Evolutionary conservation across 192 early-diverging fungal genomes (phyloP).

Genomic region (Backusella tuberculispora): DNA sequence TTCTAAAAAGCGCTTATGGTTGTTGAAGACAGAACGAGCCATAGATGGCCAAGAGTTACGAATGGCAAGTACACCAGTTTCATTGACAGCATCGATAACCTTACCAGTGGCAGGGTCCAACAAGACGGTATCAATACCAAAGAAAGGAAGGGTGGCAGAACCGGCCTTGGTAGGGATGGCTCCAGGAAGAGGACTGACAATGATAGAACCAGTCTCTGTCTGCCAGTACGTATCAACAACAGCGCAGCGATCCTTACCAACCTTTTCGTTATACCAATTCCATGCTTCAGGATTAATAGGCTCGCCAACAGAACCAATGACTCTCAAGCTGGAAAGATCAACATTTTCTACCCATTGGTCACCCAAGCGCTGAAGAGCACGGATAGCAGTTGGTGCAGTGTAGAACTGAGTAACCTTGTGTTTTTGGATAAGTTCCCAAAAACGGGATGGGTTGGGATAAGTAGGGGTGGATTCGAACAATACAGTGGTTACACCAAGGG

Average conservation of each 20-base stretch:
- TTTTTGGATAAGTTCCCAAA: conserved; percentile 84
- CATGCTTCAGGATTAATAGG: conserved; percentile 98
- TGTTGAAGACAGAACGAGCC: conserved; percentile 86
- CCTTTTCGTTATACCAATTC: conserved; percentile 94
- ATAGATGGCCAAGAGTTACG: conserved; percentile 88
- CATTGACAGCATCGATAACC: conserved; percentile 77
- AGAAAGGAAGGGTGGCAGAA: conserved; percentile 95
- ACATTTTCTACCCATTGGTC: conserved; percentile 75
- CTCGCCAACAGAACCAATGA: conserved; percentile 94
- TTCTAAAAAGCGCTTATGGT: conserved; percentile 90
- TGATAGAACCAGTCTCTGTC: conserved; percentile 94
- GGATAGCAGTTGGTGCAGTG: conserved; percentile 96
- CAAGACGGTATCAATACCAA: conserved; percentile 88
- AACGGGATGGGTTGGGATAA: conserved; percentile 83
- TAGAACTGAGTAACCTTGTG: conserved; percentile 97
- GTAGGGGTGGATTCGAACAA: conserved; percentile 96
- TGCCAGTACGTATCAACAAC: conserved; percentile 97
- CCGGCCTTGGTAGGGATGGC: conserved; percentile 90
- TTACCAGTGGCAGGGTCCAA: conserved; percentile 84
- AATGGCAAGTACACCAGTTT: conserved; percentile 90
- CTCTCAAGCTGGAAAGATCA: conserved; percentile 84
- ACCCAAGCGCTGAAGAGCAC: conserved; percentile 86
- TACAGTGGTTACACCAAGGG: conserved; percentile 87
- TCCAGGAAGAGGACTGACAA: conserved; percentile 91
- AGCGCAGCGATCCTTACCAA: conserved; percentile 83